Conservation (phyloP, 2,329 filamentous ascomycete genomes). For the Fonsecaea pedrosoi region DNA sequence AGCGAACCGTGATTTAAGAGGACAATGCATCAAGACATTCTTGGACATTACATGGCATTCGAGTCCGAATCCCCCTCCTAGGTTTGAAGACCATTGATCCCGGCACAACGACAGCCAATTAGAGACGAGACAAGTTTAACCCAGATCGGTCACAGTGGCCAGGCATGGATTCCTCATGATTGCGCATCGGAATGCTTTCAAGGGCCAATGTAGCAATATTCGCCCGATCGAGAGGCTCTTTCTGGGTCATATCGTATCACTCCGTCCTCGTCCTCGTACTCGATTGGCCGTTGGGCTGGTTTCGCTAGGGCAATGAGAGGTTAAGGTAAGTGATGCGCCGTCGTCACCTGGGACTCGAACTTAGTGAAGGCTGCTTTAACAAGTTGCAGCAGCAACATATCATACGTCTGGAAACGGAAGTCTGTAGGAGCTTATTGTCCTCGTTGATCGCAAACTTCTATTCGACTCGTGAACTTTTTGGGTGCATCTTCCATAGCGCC, state of each 20-base stretch:
- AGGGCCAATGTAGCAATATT: not conserved
- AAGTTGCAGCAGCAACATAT: not conserved
- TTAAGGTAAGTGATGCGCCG: not conserved
- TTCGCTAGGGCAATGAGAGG: not conserved
- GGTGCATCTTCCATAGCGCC: not conserved
- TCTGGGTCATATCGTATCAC: not conserved
- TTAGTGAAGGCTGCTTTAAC: slow-evolving; percentile 2
- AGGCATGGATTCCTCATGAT: not conserved
- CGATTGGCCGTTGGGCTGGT: not conserved
- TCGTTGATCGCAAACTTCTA: not conserved
- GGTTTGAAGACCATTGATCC: not conserved
- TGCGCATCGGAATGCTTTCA: not conserved
- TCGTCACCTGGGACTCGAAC: not conserved
- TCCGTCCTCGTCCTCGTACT: not conserved
- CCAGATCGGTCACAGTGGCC: not conserved
- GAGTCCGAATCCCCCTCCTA: not conserved
- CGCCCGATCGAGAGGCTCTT: not conserved
- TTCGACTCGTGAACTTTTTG: not conserved
- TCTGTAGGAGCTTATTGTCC: not conserved
- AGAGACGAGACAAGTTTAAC: slow-evolving; percentile 11
- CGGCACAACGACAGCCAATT: slow-evolving; percentile 8
- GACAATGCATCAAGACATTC: not conserved
- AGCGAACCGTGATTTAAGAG: slow-evolving; percentile 2
- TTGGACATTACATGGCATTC: not conserved
- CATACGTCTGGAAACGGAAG: not conserved